A percentile compares a stretch with the other conserved stretches of the same genome.
Conservation (phyloP, 2,329 filamentous ascomycete species). For the Colletotrichum viniferum region DNA sequence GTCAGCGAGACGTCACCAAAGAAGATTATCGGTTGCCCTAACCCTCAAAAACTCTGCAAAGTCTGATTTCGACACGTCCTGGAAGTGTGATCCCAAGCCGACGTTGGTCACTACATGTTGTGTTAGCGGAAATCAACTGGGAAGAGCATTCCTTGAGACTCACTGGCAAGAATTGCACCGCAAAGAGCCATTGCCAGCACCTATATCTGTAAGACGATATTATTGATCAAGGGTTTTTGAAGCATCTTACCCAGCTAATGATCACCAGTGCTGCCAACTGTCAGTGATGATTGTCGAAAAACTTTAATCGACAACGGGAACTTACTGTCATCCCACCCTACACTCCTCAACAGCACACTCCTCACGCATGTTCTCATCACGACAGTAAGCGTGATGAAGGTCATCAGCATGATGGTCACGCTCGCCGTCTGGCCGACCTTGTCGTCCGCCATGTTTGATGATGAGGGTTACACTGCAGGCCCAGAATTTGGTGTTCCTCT, state of each 20-base stretch:
- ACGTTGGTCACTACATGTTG: conserved; percentile 10
- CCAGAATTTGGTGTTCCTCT: neutral
- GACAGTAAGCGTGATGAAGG: conserved; percentile 13
- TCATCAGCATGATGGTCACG: conserved; percentile 16
- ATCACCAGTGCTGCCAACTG: conserved; percentile 11
- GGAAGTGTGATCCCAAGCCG: conserved; percentile 20
- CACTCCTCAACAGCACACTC: conserved; percentile 3
- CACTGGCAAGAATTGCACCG: conserved; percentile 18
- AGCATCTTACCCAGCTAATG: conserved; percentile 13
- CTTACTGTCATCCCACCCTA: conserved; percentile 23
- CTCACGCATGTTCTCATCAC: conserved; percentile 16
- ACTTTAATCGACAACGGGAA: neutral
- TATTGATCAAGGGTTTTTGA: fast-evolving
- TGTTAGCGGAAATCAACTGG: neutral
- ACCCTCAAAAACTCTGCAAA: conserved; percentile 16
- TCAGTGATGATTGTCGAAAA: neutral
- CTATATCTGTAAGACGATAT: neutral
- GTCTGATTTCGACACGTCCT: conserved; percentile 8
- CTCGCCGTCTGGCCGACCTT: conserved; percentile 15
- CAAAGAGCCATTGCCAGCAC: conserved; percentile 20
- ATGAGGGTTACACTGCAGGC: conserved; percentile 3
- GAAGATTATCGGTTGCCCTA: neutral
- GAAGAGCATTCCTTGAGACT: neutral
- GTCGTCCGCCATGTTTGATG: conserved; percentile 16
- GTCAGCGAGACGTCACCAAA: neutral